Base-by-base conservation (phyloP, 1,139 yeast species). In the Keqinozyma sinolaborantium region DNA sequence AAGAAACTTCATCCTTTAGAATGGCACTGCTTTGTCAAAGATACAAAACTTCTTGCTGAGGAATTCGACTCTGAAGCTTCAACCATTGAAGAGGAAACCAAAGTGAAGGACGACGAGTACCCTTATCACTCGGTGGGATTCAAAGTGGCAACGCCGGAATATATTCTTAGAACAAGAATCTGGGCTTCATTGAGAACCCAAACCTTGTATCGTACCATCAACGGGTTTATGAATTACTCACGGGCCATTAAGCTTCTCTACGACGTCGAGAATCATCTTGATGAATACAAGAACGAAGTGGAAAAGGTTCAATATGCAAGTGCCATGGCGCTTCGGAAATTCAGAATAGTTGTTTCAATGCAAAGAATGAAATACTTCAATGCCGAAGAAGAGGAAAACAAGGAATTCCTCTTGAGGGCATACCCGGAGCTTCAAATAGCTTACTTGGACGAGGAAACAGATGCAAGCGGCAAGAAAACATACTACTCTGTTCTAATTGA, bases 131-230 rank as follows among this genome's bases (percentile, higher is more conserved):
- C 74, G 2, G 69, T 73, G 28, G 80, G 79, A 0, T 74, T 66
- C 45, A 73, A 73, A 42, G 59, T 70, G 25, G 77, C 78, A 1
- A 64, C 77, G 0, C 79, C 79, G 0, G 78, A 72, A 32, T 73
- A 70, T 42, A 61, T 71, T 14, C 46, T 73, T 34, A 54, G 80
- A 44, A 73, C 80, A 1, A 48, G 80, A 41, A 65, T 75, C 12
- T 75, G 81, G 80, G 79, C 80, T 1, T 73, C 79, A 0, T 53
- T 75, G 31, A 56, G 80, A 43, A 62, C 77, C 2, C 81, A 75
- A 45, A 75, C 81, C 0, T 53, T 74, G 14, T 74, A 69, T 40
- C 58, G 80, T 31, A 75, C 80, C 1, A 61, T 75, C 12, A 63
- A 78, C 1, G 80, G 80, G 1, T 75, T 75, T 40, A 73, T 73